Percentiles rank a stretch among this genome's conserved stretches.
phyloP scores from a whole-genome alignment of 2,329 filamentous ascomycete genomes.

The Acrocalymma vagum region DNA sequence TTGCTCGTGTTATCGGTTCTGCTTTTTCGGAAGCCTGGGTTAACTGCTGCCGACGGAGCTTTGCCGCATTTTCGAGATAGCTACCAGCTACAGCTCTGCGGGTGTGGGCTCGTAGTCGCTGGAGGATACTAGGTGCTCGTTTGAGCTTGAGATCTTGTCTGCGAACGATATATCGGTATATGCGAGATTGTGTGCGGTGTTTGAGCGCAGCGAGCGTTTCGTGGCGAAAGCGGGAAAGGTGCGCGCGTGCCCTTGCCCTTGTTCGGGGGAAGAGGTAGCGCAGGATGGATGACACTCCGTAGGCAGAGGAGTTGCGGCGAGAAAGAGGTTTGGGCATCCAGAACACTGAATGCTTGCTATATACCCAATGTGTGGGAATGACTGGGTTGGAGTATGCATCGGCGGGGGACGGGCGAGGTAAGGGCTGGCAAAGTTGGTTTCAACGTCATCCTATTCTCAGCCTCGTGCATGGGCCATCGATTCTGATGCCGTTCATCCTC shows the following conservation, averaged over 20 bases:
- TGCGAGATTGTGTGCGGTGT: conserved; percentile 74
- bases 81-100: conserved; percentile 35
- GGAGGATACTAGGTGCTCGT: conserved; percentile 35
- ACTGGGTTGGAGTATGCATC: too few species aligned
- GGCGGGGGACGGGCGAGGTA: too few species aligned
- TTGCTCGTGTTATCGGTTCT: conserved; percentile 30
- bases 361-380: too few species aligned
- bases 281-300: conserved; percentile 56
- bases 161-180: conserved; percentile 77
- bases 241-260: conserved; percentile 69
- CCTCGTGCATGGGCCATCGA: too few species aligned
- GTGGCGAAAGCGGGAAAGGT: conserved; percentile 75
- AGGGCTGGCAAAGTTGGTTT: too few species aligned
- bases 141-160: conserved; percentile 58
- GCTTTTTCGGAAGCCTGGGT: conserved; percentile 28
- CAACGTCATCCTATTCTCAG: too few species aligned
- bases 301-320: conserved; percentile 37
- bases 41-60: conserved; percentile 40
- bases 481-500: too few species aligned
- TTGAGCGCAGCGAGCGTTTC: conserved; percentile 77
- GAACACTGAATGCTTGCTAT: conserved; percentile 22
- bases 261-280: conserved; percentile 74
- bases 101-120: conserved; percentile 42
- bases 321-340: conserved; percentile 45
- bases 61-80: conserved; percentile 44